These are phyloP conservation scores for Coemansia sp. DNA, from an alignment of 192 early-diverging fungal genomes.

Conservation along the genomic window DNA sequence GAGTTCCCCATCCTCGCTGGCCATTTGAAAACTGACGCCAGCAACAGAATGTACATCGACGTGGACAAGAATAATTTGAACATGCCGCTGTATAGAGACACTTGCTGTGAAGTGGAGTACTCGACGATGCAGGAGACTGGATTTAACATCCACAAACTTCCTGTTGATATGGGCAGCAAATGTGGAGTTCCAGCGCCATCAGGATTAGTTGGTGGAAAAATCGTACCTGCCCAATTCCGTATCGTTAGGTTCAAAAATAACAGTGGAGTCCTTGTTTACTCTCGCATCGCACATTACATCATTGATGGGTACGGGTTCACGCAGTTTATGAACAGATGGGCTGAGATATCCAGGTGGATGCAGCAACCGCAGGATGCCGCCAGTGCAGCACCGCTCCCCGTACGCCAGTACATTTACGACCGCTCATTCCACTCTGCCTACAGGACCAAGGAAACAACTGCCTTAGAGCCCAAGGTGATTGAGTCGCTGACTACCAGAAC, in stretches of 20 bases:
- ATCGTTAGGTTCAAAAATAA: constrained; percentile 16
- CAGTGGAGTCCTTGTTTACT: constrained; percentile 31
- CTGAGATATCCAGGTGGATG: constrained; percentile 6
- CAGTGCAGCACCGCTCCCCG: not conserved
- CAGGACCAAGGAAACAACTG: not conserved
- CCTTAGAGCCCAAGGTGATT: not conserved
- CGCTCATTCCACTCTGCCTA: not conserved
- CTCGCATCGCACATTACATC: constrained; percentile 19
- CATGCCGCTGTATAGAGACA: constrained; percentile 27
- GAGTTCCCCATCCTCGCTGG: constrained; percentile 33
- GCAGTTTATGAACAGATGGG: constrained; percentile 28
- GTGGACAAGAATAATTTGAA: constrained; percentile 20
- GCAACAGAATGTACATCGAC: not conserved
- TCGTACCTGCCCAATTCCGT: constrained; percentile 6
- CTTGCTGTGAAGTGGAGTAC: constrained; percentile 12
- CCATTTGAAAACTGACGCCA: not conserved
- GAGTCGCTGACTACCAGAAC: not conserved
- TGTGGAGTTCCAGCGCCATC: not conserved
- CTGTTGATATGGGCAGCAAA: not conserved
- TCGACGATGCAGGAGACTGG: not conserved
- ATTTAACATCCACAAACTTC: constrained; percentile 10
- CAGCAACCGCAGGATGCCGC: not conserved
- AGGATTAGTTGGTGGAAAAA: not conserved
- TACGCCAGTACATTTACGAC: not conserved
- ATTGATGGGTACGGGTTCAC: constrained; percentile 19